Conservation (phyloP, 768 basidiomycete species). For the Nidularia sp. region DNA sequence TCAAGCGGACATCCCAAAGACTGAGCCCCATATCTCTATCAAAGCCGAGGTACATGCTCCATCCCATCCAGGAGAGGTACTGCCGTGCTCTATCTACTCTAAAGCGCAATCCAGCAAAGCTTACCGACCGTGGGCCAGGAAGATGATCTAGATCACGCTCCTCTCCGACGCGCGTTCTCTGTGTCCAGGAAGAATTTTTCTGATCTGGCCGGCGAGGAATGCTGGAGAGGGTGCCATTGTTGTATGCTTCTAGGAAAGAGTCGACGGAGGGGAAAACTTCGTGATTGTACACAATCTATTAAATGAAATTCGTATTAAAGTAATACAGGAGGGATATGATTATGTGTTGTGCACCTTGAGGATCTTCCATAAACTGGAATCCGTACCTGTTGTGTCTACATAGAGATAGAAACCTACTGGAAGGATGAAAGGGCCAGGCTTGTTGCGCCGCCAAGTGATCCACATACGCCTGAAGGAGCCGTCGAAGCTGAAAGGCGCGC, state of each 20-base stretch:
- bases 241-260: constrained; percentile 51
- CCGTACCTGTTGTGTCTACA: constrained; percentile 51
- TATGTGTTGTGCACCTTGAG: constrained; percentile 42
- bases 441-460: constrained; percentile 46
- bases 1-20: constrained; percentile 57
- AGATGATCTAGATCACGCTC: constrained; percentile 57
- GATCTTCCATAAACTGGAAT: constrained; percentile 45
- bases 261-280: constrained; percentile 46
- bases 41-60: constrained; percentile 58
- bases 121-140: constrained; percentile 60
- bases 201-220: constrained; percentile 22
- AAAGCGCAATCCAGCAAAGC: constrained; percentile 57
- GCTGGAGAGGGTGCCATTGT: too few relatives aligned
- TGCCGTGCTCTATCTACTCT: constrained; percentile 46
- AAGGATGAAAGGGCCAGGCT: constrained; percentile 48
- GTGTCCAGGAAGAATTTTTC: constrained; percentile 39
- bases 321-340: too few relatives aligned
- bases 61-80: constrained; percentile 69
- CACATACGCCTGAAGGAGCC: constrained; percentile 55
- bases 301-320: not conserved
- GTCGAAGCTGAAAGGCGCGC: constrained; percentile 55
- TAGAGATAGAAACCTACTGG: constrained; percentile 55
- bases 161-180: constrained; percentile 32
- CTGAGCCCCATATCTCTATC: constrained; percentile 64
- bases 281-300: constrained; percentile 54